Base-by-base conservation (phyloP, 495 filamentous ascomycete species). In the Talaromyces nanjingensis region DNA sequence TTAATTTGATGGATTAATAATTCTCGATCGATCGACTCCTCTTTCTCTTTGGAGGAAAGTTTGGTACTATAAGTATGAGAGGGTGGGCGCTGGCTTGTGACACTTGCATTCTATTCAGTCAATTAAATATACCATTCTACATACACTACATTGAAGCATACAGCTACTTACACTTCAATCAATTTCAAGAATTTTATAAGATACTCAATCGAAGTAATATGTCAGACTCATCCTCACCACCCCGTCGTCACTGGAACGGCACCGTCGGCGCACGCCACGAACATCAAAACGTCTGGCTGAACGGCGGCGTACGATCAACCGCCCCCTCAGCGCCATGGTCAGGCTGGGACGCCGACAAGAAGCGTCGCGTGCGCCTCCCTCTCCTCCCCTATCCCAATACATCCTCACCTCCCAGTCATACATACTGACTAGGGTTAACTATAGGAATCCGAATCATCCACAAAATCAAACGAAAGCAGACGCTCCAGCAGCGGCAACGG, bases 231-330 rank as follows among this genome's bases (percentile, higher is more conserved):
- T 73, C 62, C 66, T 37, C 69, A 68, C 39, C 70, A 27, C 63
- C 63, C 53, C 29, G 47, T 22, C 55, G 76, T 62, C 70, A 79
- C 68, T 79, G 77, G 77, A 73, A 79, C 65, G 78, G 77, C 33
- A 65, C 1, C n/a, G 7, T 72, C 25, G 78, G 77, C 29, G 65
- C 77, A 59, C 74, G 78, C 57, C 56, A 79, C 62, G 76, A 81
- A 59, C 78, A 79, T 60, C 70, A 64, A 34, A 81, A 79, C 62
- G 74, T 74, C 66, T 81, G 77, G 78, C 72, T 74, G 64, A 64
- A 65, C 22, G 78, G 78, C 42, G 78, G 77, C 24, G 64, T 66
- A 59, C 73, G 65, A 9, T 33, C 63, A 37, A 34, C 39, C 57
- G 61, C 61, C 3, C 52, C 27, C n/a, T n/a, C 57, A 31, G 34